Evolutionary conservation across 805 yeast species (phyloP).

Genomic region (Candida qinlingensis): DNA sequence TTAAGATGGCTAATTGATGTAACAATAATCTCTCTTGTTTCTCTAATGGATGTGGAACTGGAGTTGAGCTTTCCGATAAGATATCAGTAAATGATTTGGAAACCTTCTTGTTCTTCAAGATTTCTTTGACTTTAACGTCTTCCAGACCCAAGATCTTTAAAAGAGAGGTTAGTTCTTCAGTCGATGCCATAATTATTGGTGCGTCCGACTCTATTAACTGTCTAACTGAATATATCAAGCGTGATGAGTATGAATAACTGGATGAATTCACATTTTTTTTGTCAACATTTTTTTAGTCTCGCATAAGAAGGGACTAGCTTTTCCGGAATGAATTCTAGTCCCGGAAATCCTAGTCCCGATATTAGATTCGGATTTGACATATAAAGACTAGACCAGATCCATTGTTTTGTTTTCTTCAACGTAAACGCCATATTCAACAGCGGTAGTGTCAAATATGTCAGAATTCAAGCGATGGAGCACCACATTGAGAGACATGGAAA

Average conservation of each 20-base stretch:
- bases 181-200: conserved; percentile 15
- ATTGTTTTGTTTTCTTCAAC: too few species aligned
- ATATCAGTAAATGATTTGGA: conserved; percentile 61
- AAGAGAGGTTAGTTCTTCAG: conserved; percentile 31
- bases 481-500: not conserved
- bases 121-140: conserved; percentile 73
- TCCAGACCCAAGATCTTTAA: conserved; percentile 54
- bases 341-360: too few species aligned
- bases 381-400: too few species aligned
- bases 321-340: too few species aligned
- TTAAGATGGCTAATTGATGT: conserved; percentile 71
- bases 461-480: not conserved
- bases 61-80: conserved; percentile 37
- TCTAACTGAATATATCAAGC: too few species aligned
- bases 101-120: conserved; percentile 81
- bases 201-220: not conserved
- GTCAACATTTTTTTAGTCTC: too few species aligned
- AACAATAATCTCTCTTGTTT: conserved; percentile 59
- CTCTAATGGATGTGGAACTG: conserved; percentile 36
- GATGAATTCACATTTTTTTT: too few species aligned
- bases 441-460: not conserved
- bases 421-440: not conserved
- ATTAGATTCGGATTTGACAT: too few species aligned
- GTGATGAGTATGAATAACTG: not conserved
- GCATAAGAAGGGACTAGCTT: too few species aligned